phyloP scores from a whole-genome alignment of 345 rosid genomes.

The Clarkia xantiana region DNA sequence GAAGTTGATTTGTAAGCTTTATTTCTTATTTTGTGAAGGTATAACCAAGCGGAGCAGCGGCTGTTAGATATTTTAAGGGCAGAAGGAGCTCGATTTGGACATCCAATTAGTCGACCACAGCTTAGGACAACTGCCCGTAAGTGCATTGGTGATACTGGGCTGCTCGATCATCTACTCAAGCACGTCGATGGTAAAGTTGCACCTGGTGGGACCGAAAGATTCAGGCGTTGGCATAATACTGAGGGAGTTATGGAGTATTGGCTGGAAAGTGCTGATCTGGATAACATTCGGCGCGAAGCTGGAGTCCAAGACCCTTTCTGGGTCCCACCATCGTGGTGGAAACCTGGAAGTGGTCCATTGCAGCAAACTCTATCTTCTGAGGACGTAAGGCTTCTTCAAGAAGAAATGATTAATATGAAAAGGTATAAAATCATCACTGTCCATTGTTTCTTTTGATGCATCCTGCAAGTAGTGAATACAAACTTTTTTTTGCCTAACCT shows the following conservation, averaged over 20 bases:
- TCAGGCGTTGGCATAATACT: conserved; percentile 72
- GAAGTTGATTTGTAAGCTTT: too few relatives aligned
- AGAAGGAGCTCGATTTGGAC: conserved; percentile 55
- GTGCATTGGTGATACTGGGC: conserved; percentile 79
- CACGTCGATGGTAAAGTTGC: conserved; percentile 78
- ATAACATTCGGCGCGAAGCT: conserved; percentile 40
- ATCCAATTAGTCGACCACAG: conserved; percentile 41
- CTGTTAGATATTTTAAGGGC: conserved; percentile 55
- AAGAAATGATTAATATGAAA: conserved; percentile 15
- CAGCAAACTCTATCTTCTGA: conserved; percentile 27
- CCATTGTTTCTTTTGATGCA: neutral
- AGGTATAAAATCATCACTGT: conserved; percentile 10
- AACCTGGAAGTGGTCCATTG: conserved; percentile 18
- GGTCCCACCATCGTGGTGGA: conserved; percentile 52
- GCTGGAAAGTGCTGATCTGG: conserved; percentile 75
- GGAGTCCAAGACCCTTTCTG: conserved; percentile 46
- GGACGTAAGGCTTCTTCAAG: conserved; percentile 10
- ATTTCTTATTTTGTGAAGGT: conserved; percentile 27
- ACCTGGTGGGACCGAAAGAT: conserved; percentile 65
- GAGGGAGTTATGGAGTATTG: conserved; percentile 75
- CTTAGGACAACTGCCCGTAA: conserved; percentile 54
- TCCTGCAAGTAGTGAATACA: neutral
- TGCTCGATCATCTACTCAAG: conserved; percentile 83
- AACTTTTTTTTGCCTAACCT: neutral
- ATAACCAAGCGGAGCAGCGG: conserved; percentile 41